Percentiles rank a stretch among this genome's conserved stretches.
Evolutionary conservation across 75 land plant genomes (phyloP).

Genomic region (Pinus taeda): DNA sequence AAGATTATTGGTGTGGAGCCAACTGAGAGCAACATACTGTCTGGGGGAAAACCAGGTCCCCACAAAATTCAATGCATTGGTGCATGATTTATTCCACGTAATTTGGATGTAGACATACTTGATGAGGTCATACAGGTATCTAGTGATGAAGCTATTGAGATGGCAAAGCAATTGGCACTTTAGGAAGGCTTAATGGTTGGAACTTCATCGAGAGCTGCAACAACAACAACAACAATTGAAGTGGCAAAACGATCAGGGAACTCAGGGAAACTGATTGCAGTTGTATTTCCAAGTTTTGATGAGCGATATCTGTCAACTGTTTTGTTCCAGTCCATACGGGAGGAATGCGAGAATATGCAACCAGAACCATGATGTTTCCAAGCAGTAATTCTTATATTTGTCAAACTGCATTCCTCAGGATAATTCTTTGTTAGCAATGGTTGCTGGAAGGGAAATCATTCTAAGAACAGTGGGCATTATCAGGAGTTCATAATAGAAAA

Average conservation of each 20-base stretch:
- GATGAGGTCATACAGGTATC: constrained; percentile 89
- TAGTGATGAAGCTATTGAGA: constrained; percentile 83
- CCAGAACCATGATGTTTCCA: constrained; percentile 14
- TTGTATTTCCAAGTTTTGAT: constrained; percentile 77
- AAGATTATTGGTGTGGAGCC: constrained; percentile 32
- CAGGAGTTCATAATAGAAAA: too few species aligned
- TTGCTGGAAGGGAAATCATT: too few species aligned
- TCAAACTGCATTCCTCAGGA: too few species aligned
- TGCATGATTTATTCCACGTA: constrained; percentile 78
- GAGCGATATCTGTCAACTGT: constrained; percentile 66
- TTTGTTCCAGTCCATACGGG: constrained; percentile 64
- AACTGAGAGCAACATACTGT: neutral
- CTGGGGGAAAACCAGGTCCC: constrained; percentile 48
- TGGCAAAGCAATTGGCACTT: constrained; percentile 79
- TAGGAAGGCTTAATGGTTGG: constrained; percentile 79
- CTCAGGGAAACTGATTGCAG: too few species aligned
- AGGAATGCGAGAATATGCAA: constrained; percentile 55
- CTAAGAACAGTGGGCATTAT: too few species aligned
- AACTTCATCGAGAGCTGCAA: too few species aligned
- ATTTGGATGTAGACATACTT: constrained; percentile 63
- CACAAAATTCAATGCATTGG: constrained; percentile 34
- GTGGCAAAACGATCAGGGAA: too few species aligned
- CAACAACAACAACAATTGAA: too few species aligned
- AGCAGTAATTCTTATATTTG: too few species aligned
- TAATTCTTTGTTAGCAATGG: too few species aligned